Evolutionary conservation across 2,329 filamentous ascomycete species (phyloP).

Genomic region (Leptographium procerum): DNA sequence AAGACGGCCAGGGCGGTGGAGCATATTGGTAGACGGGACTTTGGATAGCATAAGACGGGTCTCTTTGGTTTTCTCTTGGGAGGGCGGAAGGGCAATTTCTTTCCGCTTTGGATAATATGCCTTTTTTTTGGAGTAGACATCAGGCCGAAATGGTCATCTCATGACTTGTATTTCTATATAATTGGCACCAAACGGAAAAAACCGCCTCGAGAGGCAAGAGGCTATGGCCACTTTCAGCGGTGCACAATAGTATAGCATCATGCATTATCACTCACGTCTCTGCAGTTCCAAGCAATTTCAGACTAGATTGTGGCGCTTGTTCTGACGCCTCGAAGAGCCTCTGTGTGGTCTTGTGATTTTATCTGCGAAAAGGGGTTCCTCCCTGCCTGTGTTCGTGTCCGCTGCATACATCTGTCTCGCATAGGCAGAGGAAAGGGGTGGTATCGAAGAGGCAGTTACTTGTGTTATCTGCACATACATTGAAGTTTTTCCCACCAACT

Average conservation of each 20-base stretch:
- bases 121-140: not conserved
- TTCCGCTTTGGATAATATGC: not conserved
- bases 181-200: too few relatives aligned
- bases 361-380: not conserved
- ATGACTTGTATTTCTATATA: too few relatives aligned
- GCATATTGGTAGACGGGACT: slow-evolving; percentile 26
- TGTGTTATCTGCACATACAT: too few relatives aligned
- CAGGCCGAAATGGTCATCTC: too few relatives aligned
- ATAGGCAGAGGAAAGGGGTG: not conserved
- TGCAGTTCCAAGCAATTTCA: not conserved
- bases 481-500: too few relatives aligned
- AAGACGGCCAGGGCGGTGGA: slow-evolving; percentile 26
- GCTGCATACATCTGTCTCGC: not conserved
- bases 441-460: too few relatives aligned
- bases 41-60: too few relatives aligned
- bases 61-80: not conserved
- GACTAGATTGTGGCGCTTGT: not conserved
- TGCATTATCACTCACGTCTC: too few relatives aligned
- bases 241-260: too few relatives aligned
- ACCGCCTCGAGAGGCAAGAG: too few relatives aligned
- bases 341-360: not conserved
- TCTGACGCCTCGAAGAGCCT: not conserved
- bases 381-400: not conserved
- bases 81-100: not conserved
- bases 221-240: not conserved